Conservation (phyloP, 2,329 filamentous ascomycete species). For the Cercospora sp. region DNA sequence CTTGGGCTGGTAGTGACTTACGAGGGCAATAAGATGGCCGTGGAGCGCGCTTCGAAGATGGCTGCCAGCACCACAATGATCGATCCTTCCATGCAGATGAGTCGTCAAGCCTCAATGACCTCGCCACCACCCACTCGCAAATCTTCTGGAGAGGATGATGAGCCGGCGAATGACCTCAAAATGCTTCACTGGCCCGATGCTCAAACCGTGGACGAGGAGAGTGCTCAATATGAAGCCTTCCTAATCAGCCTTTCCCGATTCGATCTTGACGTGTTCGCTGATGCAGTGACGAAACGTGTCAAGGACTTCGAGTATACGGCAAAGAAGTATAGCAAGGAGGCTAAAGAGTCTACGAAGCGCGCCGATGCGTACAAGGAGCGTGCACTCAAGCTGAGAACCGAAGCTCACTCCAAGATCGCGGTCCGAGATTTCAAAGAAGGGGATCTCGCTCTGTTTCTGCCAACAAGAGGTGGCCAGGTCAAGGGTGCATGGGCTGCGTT, state of each 20-base stretch:
- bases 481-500: constrained; percentile 97
- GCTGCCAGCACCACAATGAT: constrained; percentile 49
- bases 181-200: constrained; percentile 81
- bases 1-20: constrained; percentile 80
- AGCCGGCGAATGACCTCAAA: constrained; percentile 58
- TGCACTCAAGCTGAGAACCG: constrained; percentile 74
- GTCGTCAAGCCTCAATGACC: constrained; percentile 56
- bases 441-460: constrained; percentile 89
- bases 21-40: constrained; percentile 66
- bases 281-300: constrained; percentile 82
- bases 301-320: constrained; percentile 93
- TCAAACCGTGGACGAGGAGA: constrained; percentile 64
- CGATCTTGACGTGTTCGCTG: constrained; percentile 79
- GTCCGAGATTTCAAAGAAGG: constrained; percentile 96
- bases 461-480: constrained; percentile 82
- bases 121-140: constrained; percentile 58
- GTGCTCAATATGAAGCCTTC: constrained; percentile 72
- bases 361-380: constrained; percentile 72
- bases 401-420: constrained; percentile 93
- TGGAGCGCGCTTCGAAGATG: constrained; percentile 68
- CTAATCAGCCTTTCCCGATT: constrained; percentile 73
- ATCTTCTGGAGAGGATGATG: constrained; percentile 48
- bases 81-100: constrained; percentile 45
- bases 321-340: constrained; percentile 89
- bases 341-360: constrained; percentile 55